Base-by-base conservation (phyloP, 768 basidiomycete genomes). In the Suillus plorans region DNA sequence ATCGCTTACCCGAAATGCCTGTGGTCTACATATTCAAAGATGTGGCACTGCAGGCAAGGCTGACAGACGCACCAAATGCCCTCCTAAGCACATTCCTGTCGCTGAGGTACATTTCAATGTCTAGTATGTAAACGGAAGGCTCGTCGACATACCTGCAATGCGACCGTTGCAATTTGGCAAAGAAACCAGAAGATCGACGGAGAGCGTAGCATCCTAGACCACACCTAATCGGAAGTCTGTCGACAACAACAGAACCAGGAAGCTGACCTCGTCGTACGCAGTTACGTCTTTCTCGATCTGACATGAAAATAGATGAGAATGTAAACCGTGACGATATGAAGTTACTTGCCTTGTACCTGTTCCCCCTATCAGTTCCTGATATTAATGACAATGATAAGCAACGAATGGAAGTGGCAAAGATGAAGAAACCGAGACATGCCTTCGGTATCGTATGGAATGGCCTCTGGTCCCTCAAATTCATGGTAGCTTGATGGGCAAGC, bases 41-140 rank as follows among this genome's bases (percentile, higher is more conserved):
- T 42, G 22, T 25, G 22, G 6, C 25, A 41, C 25, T 42, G 18
- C 16, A 18, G 0, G 10, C 10, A 42, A 13, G 37, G 49, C 10
- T 59, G 14, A 59, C 10, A n/a, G 34, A 77, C 85, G 57, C 73
- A 92, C 92, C 68, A 94, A 78, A 71, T 95, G 94, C 2, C 93
- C 94, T 39, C 93, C 91, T 6, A 94, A 84, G 69, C 94, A 95
- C 92, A 95, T 95, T 52, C 94, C 94, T 4, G 94, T 96, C 1
- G 89, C 90, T 90, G 69, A 36, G 53, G 39, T 61, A 36, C 20
- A 59, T 44, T 18, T 71, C 18, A 69, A 62, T 50, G 62, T 25
- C 52, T 42, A 41, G 31, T 65, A 55, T 13, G 7, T 8, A n/a
- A 25, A 71, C 49, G 42, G 14, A 14, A 42, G 13, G n/a, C 45